Evolutionary conservation across 169 alveolate genomes (phyloP).

Genomic region (Plasmodium inui): DNA sequence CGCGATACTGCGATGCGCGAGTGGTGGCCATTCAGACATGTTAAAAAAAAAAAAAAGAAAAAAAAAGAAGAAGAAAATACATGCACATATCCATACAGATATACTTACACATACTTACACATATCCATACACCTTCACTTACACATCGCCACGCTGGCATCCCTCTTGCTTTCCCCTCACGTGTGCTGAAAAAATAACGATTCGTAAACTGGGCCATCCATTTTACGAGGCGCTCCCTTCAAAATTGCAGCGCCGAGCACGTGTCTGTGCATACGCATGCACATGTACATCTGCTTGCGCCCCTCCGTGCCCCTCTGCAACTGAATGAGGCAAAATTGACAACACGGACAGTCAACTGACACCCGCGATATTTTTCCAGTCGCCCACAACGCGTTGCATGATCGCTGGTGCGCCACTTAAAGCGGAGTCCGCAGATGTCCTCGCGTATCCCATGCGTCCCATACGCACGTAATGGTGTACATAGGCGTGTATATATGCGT

Average conservation of each 20-base stretch:
- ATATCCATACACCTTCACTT: background rate
- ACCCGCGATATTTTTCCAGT: background rate
- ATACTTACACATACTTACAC: background rate
- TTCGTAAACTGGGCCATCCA: background rate
- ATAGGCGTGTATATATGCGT: background rate
- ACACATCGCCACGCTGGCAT: background rate
- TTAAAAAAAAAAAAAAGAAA: conserved; percentile 15
- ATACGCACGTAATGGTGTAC: background rate
- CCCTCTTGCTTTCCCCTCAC: background rate
- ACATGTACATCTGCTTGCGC: background rate
- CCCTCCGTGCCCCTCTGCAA: background rate
- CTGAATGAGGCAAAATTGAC: background rate
- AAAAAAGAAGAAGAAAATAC: too few species aligned
- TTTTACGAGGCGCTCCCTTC: background rate
- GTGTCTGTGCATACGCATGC: background rate
- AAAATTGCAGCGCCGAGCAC: background rate
- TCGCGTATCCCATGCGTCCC: background rate
- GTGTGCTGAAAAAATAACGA: background rate
- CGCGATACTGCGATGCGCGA: background rate
- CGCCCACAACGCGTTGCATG: background rate
- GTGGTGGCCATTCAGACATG: background rate
- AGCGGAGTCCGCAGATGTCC: background rate
- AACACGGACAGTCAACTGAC: background rate
- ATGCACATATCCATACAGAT: background rate
- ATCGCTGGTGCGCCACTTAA: background rate